Evolutionary conservation across 257 asterid genomes (phyloP).

Genomic region (Solanum pinnatisectum): DNA sequence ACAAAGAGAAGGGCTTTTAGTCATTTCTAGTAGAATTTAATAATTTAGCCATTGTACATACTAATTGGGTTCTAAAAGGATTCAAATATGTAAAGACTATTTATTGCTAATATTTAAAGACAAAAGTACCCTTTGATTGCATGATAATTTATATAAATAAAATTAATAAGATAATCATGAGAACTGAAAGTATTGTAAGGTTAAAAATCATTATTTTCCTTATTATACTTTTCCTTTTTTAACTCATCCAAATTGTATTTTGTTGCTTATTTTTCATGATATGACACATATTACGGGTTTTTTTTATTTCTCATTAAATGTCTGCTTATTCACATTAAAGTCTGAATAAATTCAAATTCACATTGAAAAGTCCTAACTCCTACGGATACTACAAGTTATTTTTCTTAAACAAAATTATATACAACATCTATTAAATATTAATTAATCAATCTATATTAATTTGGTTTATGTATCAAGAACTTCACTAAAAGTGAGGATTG

Average conservation of each 20-base stretch:
- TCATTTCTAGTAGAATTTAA: background rate
- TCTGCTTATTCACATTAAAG: background rate
- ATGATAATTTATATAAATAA: background rate
- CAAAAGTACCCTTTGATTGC: background rate
- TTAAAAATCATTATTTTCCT: background rate
- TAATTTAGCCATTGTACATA: background rate
- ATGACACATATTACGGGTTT: background rate
- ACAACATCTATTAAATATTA: background rate
- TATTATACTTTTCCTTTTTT: background rate
- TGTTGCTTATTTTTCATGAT: background rate
- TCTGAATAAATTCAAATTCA: too few species aligned
- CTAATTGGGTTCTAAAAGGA: background rate
- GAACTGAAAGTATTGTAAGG: background rate
- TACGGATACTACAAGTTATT: background rate
- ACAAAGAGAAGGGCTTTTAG: background rate
- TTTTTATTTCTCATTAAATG: background rate
- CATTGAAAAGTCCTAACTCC: rapidly evolving
- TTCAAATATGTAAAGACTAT: background rate
- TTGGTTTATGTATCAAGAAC: background rate
- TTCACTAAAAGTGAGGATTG: background rate
- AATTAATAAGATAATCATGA: background rate
- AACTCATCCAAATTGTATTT: background rate
- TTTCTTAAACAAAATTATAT: background rate
- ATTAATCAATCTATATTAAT: background rate
- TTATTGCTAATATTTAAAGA: background rate